Evolutionary conservation across 805 yeast species (phyloP), one percentile per base, ranked within the genome.

Genomic region (Suhomyces sp.): DNA sequence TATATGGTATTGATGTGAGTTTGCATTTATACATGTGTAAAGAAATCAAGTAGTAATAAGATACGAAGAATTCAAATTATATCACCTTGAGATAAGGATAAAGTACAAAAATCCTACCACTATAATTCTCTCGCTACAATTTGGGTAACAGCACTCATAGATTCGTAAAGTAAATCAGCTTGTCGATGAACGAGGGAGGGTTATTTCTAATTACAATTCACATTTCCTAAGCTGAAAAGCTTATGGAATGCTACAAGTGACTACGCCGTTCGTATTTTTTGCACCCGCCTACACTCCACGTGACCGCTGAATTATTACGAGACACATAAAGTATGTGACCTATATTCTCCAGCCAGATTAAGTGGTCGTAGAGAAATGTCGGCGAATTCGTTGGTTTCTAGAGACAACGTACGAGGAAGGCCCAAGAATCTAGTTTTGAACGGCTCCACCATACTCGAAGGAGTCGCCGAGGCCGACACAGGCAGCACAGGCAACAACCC

Each of bases 391-490:
- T 22, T 17, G 22, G 26, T 27, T 26, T n/a, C 47, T 10, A 23
- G 45, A 15, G 53, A 48, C 13, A 38, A 49, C 17, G 53, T 50
- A 6, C 54, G 58, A 4, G 58, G 55, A 26, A 49, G 58, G 15
- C 52, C 58, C 35, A 50, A 50, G 49, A 24, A 24, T 17, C 12
- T 19, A 12, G 42, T 17, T 9, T 19, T 12, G n/a, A 38, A 17
- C 24, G 24, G 42, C 5, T 19, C 42, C 12, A 17, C 42, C 24
- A 19, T 38, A 9, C 42, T 38, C 5, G 42, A 38, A 38, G 42
- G 24, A 8, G 42, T 38, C 15, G 42, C 42, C 42, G 13, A 17
- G 24, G 5, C 42, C 42, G 42, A 38, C 24, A 38, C 24, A 19
- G 24, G 24, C 42, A 17, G 23, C 42, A 17, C 42, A 6, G 42